These are phyloP conservation scores for Prunella vulgaris DNA, from an alignment of 257 asterid genomes.

Conservation along the genomic window DNA sequence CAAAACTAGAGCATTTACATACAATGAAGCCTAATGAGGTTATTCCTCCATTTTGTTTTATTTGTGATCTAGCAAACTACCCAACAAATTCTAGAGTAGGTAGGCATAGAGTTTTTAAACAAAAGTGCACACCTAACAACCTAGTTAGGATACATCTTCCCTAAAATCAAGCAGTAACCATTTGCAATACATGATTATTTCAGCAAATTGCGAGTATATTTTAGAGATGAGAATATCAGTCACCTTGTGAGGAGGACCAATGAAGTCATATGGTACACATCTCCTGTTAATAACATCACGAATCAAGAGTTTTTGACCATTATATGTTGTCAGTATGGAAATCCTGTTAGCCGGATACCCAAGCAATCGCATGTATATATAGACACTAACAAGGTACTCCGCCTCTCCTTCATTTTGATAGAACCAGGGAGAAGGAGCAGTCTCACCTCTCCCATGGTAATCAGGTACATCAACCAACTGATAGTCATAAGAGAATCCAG, in stretches of 20 bases:
- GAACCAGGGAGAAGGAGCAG: slow-evolving; percentile 99
- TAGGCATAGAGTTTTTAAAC: not conserved
- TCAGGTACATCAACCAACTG: slow-evolving; percentile 93
- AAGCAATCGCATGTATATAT: slow-evolving; percentile 92
- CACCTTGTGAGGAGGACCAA: slow-evolving; percentile 96
- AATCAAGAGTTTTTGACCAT: slow-evolving; percentile 95
- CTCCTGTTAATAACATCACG: slow-evolving; percentile 94
- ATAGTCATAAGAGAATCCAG: slow-evolving; percentile 85
- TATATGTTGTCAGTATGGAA: slow-evolving; percentile 92
- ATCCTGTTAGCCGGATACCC: slow-evolving; percentile 96
- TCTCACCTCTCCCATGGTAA: slow-evolving; percentile 89
- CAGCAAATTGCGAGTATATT: slow-evolving; percentile 9
- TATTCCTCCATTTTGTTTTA: not conserved
- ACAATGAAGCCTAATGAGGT: not conserved
- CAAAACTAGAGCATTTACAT: not conserved
- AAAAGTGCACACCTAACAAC: not conserved
- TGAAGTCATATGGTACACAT: slow-evolving; percentile 85
- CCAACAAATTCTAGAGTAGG: not conserved
- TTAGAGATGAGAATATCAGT: slow-evolving; percentile 2
- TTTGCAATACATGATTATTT: not conserved
- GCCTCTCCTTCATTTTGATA: slow-evolving; percentile 99
- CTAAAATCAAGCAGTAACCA: slow-evolving; percentile 2
- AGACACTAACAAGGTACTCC: slow-evolving; percentile 88
- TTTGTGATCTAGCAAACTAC: not conserved
- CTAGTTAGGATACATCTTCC: not conserved